phyloP scores from a whole-genome alignment of 2,329 filamentous ascomycete genomes.

The Diaporthe capsici region DNA sequence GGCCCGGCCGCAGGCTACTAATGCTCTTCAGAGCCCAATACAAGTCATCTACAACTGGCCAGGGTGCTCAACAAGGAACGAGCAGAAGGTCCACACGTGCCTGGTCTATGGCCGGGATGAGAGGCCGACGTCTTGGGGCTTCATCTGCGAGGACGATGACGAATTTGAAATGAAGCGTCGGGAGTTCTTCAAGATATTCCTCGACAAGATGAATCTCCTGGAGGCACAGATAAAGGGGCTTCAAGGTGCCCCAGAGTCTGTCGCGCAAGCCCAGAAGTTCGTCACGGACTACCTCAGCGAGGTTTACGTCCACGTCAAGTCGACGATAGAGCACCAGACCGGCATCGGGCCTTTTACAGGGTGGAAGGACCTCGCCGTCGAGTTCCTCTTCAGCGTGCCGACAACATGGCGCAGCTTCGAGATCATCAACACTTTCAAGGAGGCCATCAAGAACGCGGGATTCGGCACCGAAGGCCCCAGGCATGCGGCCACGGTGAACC shows the following conservation, averaged over 20 bases:
- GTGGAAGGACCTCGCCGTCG: constrained; percentile 61
- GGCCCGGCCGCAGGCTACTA: constrained; percentile 48
- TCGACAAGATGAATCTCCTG: constrained; percentile 61
- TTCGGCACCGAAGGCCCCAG: constrained; percentile 59
- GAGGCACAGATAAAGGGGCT: constrained; percentile 60
- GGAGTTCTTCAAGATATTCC: constrained; percentile 70
- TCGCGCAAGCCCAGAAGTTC: constrained; percentile 60
- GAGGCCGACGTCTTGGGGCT: constrained; percentile 66
- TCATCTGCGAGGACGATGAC: constrained; percentile 63
- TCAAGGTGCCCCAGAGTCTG: constrained; percentile 56
- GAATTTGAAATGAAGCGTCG: constrained; percentile 53
- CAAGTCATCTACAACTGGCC: constrained; percentile 68
- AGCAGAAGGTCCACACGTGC: constrained; percentile 68
- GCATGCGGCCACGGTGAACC: constrained; percentile 58
- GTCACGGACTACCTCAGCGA: constrained; percentile 63
- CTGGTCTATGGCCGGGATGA: constrained; percentile 60
- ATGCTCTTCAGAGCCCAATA: constrained; percentile 55
- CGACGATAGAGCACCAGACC: constrained; percentile 57
- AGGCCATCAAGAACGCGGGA: constrained; percentile 61
- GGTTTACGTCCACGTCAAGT: constrained; percentile 64
- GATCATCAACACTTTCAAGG: constrained; percentile 65
- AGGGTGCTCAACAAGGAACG: constrained; percentile 64
- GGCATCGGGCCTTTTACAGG: constrained; percentile 53
- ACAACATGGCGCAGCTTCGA: constrained; percentile 68
- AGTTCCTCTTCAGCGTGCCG: constrained; percentile 70